Evolutionary conservation across 176 grass and related monocot species (phyloP).

Genomic region (Luzula sylvatica): DNA sequence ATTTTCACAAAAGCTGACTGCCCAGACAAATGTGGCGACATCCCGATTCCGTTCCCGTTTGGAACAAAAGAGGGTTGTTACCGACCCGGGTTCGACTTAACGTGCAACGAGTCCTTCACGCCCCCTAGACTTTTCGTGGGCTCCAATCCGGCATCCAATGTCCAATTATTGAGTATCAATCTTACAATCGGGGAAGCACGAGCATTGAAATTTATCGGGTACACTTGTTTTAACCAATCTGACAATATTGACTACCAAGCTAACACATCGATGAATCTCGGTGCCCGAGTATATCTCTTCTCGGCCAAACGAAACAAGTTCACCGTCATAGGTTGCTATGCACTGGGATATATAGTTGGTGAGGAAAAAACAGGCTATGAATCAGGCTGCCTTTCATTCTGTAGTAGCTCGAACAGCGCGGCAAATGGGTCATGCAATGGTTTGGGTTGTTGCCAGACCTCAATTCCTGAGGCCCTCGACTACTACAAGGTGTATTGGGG

Average conservation of each 20-base stretch:
- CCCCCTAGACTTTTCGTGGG: neutral
- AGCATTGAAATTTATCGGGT: neutral
- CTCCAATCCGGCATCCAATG: too few relatives aligned
- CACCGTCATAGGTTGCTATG: constrained; percentile 1
- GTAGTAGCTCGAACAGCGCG: neutral
- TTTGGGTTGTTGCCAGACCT: constrained; percentile 19
- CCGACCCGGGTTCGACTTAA: constrained; percentile 16
- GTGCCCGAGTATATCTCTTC: neutral
- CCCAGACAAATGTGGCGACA: constrained; percentile 20
- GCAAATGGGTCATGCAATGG: neutral
- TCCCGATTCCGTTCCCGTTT: constrained; percentile 28
- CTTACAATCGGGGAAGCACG: neutral
- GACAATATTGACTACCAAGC: neutral
- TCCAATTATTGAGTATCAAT: constrained; percentile 1
- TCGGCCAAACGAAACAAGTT: neutral
- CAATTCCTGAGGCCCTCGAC: neutral
- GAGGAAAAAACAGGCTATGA: neutral
- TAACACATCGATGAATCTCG: neutral
- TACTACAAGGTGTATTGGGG: neutral
- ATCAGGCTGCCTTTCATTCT: neutral
- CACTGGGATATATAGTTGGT: neutral
- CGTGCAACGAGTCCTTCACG: constrained; percentile 3
- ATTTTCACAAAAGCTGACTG: neutral
- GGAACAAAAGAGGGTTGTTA: constrained; percentile 19
- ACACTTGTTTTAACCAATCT: neutral